Base-by-base conservation (phyloP, 1,284 basidiomycete genomes). In the Fistulinella staudtii region DNA sequence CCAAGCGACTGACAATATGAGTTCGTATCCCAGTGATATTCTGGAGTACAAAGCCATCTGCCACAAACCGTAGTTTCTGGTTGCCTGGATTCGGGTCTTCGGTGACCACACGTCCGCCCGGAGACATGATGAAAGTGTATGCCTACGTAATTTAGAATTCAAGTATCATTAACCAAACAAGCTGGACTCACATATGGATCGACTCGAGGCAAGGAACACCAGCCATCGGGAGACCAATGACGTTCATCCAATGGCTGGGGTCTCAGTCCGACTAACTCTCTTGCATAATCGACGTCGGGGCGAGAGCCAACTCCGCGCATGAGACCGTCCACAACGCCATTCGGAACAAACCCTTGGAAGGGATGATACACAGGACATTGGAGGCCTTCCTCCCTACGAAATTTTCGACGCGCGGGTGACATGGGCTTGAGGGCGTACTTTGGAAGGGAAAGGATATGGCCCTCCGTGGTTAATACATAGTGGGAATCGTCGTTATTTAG, bases 401-500 rank as follows among this genome's bases (percentile, higher is more conserved):
- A 66, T 52, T 76, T 76, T 53, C 79, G 76, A 3, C 83, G 77
- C 4, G 75, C 69, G 8, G 72, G 49, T 5, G 85, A 80, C 24
- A 79, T 69, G 6, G 79, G 75, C 49, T 72, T 75, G 15, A 84
- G 66, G 35, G 79, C 69, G 35, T 75, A 55, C 10, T 53, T 62
- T 1, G 77, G 78, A 15, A 96, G 74, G 15, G 73, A 75, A 21
- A 97, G 71, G n/a, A 92, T 77, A 60, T 97, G 94, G 0, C 93
- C 93, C 65, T 97, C 93, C 0, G 93, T 97, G 2, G 91, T 91
- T 60, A 94, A 87, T 3, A 96, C 87, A 51, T 84, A 86, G 56
- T 88, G 83, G 3, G 82, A 87, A 56, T 89, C 82, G 52, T 89
- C 85, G 5, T 60, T 65, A 56, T 93, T 82, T 24, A 92, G 61